A percentile compares a stretch with the other conserved stretches of the same genome.
phyloP scores from a whole-genome alignment of 768 basidiomycete species.

The Symmetrospora coprosmae region DNA sequence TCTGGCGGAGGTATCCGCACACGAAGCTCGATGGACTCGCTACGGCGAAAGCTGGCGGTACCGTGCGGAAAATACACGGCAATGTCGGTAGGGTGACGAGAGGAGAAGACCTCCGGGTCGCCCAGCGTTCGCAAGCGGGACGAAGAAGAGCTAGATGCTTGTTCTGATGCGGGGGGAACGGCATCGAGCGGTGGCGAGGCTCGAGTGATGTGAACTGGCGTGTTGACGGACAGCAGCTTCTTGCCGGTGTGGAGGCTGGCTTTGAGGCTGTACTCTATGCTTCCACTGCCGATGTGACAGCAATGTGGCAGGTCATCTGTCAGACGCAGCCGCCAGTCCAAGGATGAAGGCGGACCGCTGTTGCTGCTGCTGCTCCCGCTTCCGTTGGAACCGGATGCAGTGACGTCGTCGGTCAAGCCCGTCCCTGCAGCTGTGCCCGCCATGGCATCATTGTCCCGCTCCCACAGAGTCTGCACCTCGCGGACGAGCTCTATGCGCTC shows the following conservation, averaged over 20 bases:
- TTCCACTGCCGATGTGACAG: slow-evolving; percentile 59
- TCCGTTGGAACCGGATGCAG: background rate
- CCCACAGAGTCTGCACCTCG: background rate
- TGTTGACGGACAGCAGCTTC: slow-evolving; percentile 25
- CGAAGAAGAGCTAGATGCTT: slow-evolving; percentile 54
- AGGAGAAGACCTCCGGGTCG: slow-evolving; percentile 58
- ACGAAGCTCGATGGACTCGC: slow-evolving; percentile 65
- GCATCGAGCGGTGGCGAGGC: slow-evolving; percentile 28
- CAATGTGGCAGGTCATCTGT: slow-evolving; percentile 68
- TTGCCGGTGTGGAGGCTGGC: slow-evolving; percentile 46
- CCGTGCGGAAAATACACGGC: slow-evolving; percentile 12
- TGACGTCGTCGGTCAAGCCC: background rate
- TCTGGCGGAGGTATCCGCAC: slow-evolving; percentile 64
- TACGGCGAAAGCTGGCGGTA: slow-evolving; percentile 44
- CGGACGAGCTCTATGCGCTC: slow-evolving; percentile 9
- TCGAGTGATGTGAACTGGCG: slow-evolving; percentile 28
- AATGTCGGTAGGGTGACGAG: slow-evolving; percentile 9
- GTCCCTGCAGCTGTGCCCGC: background rate
- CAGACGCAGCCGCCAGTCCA: too few relatives aligned
- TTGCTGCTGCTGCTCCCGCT: slow-evolving; percentile 4
- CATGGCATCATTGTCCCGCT: background rate
- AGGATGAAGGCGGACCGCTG: slow-evolving; percentile 45
- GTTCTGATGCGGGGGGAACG: slow-evolving; percentile 41
- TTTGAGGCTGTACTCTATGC: slow-evolving; percentile 54
- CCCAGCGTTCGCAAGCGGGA: too few relatives aligned